Evolutionary conservation across 257 asterid genomes (phyloP), one percentile per base, ranked within the genome.

Genomic region (Parsonsia alboflavescens): DNA sequence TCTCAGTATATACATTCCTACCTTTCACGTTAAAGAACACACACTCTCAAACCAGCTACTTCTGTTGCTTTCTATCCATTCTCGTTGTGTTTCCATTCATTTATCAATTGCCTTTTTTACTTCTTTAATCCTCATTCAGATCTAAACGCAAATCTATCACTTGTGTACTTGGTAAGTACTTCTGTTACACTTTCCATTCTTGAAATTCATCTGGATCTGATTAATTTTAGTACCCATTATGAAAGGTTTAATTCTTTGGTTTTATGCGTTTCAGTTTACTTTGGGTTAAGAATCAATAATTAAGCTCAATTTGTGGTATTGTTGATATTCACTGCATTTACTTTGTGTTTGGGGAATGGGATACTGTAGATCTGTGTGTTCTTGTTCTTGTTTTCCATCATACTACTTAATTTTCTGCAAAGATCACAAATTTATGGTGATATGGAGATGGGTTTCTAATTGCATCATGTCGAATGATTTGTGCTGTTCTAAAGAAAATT

Each of bases 101-200:
- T 33, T 49, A 39, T 21, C 7, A 54, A 69, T 36, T 10, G 46
- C 72, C 49, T 53, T 1, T 0, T 50, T 53, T 71, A 11, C 24
- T 64, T 65, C 49, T 77, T 61, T 22, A 28, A 73, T 46, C 71
- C 71, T 59, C 48, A 36, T 56, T 78, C 78, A 78, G 78, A 78
- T 78, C 78, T 59, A 73, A 24, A 65, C 26, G 59, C 7, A 54
- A 22, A 39, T 17, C 72, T 39, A 8, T 12, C 17, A 8, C 56
- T n/a, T 36, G 17, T 42, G 17, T 13, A 22, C 33, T 19, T 46
- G 72, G 82, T 78, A 63, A 78, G 82, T 52, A 39, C 46, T 56
- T 63, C 56, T 67, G 11, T 64, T 54, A 0, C 45, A 39, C 0
- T 49, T 12, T 50, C 4, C 28, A 36, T 30, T 21, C 45, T 64